phyloP scores from a whole-genome alignment of 371 early-diverging fungal species.

The Synchytrium microbalum region DNA sequence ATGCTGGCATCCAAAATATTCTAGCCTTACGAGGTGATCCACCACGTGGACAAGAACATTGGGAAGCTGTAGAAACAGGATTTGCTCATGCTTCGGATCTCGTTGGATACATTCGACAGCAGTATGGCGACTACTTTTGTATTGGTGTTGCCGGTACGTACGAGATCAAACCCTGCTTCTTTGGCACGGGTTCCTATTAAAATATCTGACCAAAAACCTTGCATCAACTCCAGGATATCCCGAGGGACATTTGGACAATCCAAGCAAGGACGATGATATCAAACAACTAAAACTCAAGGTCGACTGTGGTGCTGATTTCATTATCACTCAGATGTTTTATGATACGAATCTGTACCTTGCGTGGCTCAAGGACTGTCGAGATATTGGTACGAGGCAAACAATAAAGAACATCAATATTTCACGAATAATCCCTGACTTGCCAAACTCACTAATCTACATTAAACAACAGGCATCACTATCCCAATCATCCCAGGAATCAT shows the following conservation, averaged over 20 bases:
- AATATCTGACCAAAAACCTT: background rate
- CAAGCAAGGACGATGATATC: slow-evolving; percentile 67
- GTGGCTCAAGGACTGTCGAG: slow-evolving; percentile 71
- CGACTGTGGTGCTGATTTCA: slow-evolving; percentile 86
- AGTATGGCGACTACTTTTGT: slow-evolving; percentile 91
- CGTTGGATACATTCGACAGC: slow-evolving; percentile 76
- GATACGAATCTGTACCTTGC: slow-evolving; percentile 74
- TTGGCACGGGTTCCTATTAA: slow-evolving; percentile 9
- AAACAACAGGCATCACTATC: slow-evolving; percentile 53
- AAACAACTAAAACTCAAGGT: slow-evolving; percentile 73
- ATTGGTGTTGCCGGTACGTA: slow-evolving; percentile 80
- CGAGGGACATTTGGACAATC: slow-evolving; percentile 78
- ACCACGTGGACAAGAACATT: slow-evolving; percentile 75
- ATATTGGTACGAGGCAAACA: slow-evolving; percentile 30
- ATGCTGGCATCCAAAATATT: slow-evolving; percentile 89
- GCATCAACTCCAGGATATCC: slow-evolving; percentile 50
- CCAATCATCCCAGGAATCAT: slow-evolving; percentile 94
- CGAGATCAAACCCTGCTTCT: background rate
- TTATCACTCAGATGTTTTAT: slow-evolving; percentile 92
- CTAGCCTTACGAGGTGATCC: slow-evolving; percentile 93
- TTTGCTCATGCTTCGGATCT: slow-evolving; percentile 78
- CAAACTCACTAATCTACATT: background rate
- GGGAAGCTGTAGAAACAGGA: slow-evolving; percentile 70
- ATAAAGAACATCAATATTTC: background rate
- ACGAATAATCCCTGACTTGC: slow-evolving; percentile 1